Evolutionary conservation across 1,284 basidiomycete species (phyloP), one percentile per base, ranked within the genome.

Genomic region (Schizopora paradoxa): DNA sequence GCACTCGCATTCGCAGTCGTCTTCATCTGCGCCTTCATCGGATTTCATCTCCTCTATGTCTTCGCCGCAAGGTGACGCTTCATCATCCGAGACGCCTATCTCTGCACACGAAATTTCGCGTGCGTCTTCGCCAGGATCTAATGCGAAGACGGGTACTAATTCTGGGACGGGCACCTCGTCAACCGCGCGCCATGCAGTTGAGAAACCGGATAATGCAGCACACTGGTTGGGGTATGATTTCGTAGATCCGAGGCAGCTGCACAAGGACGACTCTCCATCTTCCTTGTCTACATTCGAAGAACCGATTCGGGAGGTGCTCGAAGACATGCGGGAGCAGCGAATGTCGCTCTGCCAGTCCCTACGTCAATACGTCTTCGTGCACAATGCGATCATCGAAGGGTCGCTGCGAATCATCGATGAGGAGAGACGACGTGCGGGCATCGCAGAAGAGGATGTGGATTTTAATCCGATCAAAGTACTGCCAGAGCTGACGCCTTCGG

Each of bases 321-420:
- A 89, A 61, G 88, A 91, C 58, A 91, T 94, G 86, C 76, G 91
- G 39, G 82, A 91, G 59, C 91, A 94, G 66, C 70, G 91, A 41
- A 94, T 94, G 91, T 91, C 87, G 57, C 64, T 94, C 48, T 91
- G 90, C 56, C 91, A 92, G 69, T 91, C 83, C 59, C 65, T 93
- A 58, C 70, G 91, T 49, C 91, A 94, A 66, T 94, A 91, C 58
- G 80, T 93, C 18, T 94, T 93, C 61, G 86, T 91, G 22, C 88
- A 94, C 59, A 81, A 83, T 26, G 89, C 85, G 13, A 77, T 94
- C 51, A 79, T 93, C 45, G 84, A 90, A 59, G 85, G 88, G 23
- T 80, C 85, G 36, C 65, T 94, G 59, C 72, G 77, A 68, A 73
- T 92, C 41, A 69, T 86, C 36, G 90, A 92, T 56, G 82, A 89